These are phyloP conservation scores for Catenaria anguillulae DNA, from an alignment of 371 early-diverging fungal genomes.

Conservation along the genomic window DNA sequence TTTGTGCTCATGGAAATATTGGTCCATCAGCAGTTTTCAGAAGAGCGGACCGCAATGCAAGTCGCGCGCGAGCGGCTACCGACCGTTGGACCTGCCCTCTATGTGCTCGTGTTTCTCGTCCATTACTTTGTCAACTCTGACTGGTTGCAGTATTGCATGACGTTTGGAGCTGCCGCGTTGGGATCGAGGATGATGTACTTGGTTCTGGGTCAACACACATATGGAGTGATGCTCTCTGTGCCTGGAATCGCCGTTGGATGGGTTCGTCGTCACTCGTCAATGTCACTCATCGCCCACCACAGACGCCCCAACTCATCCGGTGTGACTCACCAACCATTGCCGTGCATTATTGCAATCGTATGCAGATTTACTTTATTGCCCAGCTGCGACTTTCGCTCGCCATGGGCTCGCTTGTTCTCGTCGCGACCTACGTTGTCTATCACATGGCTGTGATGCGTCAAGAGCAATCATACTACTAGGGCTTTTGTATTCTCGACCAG, in stretches of 20 bases:
- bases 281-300: too few species aligned
- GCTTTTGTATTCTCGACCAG: too few species aligned
- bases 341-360: too few species aligned
- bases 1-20: background rate
- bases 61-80: background rate
- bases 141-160: background rate
- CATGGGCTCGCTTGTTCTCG: background rate
- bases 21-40: background rate
- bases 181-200: background rate
- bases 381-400: background rate
- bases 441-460: too few species aligned
- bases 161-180: background rate
- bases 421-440: background rate
- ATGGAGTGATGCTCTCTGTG: background rate
- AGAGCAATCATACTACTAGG: too few species aligned
- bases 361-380: background rate
- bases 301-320: too few species aligned
- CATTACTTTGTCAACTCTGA: background rate
- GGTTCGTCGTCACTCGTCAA: background rate
- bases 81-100: background rate
- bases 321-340: too few species aligned
- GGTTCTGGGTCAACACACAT: background rate
- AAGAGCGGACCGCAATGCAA: background rate
- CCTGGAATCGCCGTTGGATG: background rate
- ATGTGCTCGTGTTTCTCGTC: background rate